Evolutionary conservation across 1,284 basidiomycete species (phyloP).

Genomic region (Salmacisia buchloeana): DNA sequence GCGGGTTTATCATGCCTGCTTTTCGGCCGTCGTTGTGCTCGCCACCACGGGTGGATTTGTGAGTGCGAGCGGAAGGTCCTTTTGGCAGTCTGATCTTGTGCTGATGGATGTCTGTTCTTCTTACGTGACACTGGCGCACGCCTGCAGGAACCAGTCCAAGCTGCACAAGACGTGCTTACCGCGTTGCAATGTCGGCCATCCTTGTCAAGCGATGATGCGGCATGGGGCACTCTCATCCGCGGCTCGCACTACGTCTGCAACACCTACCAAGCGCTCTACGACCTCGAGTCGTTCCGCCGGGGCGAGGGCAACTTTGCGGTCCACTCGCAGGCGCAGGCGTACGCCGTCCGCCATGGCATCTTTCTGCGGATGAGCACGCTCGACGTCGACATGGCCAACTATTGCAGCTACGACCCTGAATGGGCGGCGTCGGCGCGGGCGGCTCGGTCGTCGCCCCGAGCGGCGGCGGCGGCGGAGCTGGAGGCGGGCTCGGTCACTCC

Average conservation of each 20-base stretch:
- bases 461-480: not conserved
- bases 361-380: conserved; percentile 35
- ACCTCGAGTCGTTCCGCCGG: conserved; percentile 23
- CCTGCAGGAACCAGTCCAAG: conserved; percentile 18
- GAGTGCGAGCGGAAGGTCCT: not conserved
- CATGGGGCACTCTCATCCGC: conserved; percentile 36
- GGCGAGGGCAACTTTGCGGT: conserved; percentile 22
- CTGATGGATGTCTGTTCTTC: not conserved
- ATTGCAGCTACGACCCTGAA: conserved; percentile 26
- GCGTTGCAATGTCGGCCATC: conserved; percentile 31
- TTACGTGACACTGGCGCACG: not conserved
- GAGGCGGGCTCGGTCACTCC: conserved; percentile 9
- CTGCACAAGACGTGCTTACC: conserved; percentile 27
- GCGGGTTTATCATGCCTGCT: conserved; percentile 33
- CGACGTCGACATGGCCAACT: conserved; percentile 36
- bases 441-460: too few relatives aligned
- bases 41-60: conserved; percentile 36
- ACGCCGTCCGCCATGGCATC: conserved; percentile 26
- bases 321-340: conserved; percentile 18
- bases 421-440: conserved; percentile 14
- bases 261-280: conserved; percentile 31
- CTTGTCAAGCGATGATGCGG: conserved; percentile 24
- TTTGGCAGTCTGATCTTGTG: not conserved
- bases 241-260: conserved; percentile 36
- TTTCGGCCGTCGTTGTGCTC: conserved; percentile 35